Base-by-base conservation (phyloP, 768 basidiomycete genomes). In the Mycena epipterygia region DNA sequence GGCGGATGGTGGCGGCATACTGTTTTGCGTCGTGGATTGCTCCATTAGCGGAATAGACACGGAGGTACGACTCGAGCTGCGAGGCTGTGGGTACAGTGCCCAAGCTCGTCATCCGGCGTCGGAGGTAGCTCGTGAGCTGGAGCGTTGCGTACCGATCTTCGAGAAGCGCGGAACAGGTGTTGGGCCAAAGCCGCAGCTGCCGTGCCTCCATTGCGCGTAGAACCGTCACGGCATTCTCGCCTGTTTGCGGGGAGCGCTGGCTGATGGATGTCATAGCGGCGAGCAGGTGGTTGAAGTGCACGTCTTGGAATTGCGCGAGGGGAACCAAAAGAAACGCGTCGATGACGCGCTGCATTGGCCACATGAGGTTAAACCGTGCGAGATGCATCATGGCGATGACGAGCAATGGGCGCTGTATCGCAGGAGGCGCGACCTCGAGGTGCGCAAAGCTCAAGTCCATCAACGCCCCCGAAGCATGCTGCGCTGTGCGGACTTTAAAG, bases 221-320 rank as follows among this genome's bases (percentile, higher is more conserved):
- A 5, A 91, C 33, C 2, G 79, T 69, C 1, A 89, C 73, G 0
- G 84, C 83, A 23, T 82, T 78, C 16, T 82, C 77, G 2, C 87
- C 81, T 2, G 77, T 81, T 9, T 85, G 81, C 0, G 78, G 75
- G 1, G 87, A 85, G 19, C 80, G 77, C 5, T 82, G 80, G 17
- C 85, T 83, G 55, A 82, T 79, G 60, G 74, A 73, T 0, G 89
- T 82, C 29, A 91, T 77, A 6, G 88, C 85, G 57, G 84, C 84
- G 23, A 91, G 84, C 55, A 91, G 78, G 58, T 86, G 81, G 72
- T 91, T 91, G 80, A 87, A 90, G 62, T 85, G 79, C 30, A 81
- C 73, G 35, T 70, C 48, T 23, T 70, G 57, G 67, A 72, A 21
- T 65, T 83, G 58, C 44, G 79, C 75, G 37, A 84, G 64, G 19